These are phyloP conservation scores for Tetracladium setigerum DNA, from an alignment of 495 filamentous ascomycete species.

Conservation along the genomic window DNA sequence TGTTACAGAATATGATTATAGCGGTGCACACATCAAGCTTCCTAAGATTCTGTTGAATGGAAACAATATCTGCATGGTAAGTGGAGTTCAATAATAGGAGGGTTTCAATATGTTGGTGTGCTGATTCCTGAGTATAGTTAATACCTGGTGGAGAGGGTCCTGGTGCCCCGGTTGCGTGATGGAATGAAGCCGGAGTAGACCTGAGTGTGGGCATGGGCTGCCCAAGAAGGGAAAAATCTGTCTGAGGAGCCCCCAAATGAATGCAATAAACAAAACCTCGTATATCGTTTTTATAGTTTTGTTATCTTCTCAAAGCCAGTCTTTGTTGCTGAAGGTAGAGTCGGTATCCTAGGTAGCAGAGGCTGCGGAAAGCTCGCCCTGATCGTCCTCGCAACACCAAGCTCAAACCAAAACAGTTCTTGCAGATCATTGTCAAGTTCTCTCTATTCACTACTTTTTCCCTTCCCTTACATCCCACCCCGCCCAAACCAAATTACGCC, in stretches of 20 bases:
- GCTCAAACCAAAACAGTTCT: neutral
- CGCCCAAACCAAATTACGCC: conserved; percentile 2
- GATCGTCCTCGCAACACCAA: too few relatives aligned
- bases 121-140: conserved; percentile 43
- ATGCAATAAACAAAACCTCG: too few relatives aligned
- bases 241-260: too few relatives aligned
- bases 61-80: conserved; percentile 99
- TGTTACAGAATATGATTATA: conserved; percentile 94
- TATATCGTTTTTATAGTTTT: too few relatives aligned
- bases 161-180: conserved; percentile 16
- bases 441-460: conserved; percentile 27
- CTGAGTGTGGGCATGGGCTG: neutral
- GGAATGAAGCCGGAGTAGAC: neutral
- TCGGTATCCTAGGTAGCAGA: too few relatives aligned
- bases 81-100: conserved; percentile 1
- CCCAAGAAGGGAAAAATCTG: neutral
- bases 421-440: conserved; percentile 7
- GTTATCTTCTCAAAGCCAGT: too few relatives aligned
- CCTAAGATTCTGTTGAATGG: conserved; percentile 95
- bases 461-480: neutral
- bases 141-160: conserved; percentile 85
- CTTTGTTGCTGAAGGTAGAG: too few relatives aligned
- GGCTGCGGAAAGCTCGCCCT: too few relatives aligned
- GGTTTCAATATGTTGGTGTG: conserved; percentile 1
- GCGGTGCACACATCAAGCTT: conserved; percentile 75